These are phyloP conservation scores for Colletotrichum agaves DNA, from an alignment of 2,329 filamentous ascomycete genomes.

Conservation along the genomic window DNA sequence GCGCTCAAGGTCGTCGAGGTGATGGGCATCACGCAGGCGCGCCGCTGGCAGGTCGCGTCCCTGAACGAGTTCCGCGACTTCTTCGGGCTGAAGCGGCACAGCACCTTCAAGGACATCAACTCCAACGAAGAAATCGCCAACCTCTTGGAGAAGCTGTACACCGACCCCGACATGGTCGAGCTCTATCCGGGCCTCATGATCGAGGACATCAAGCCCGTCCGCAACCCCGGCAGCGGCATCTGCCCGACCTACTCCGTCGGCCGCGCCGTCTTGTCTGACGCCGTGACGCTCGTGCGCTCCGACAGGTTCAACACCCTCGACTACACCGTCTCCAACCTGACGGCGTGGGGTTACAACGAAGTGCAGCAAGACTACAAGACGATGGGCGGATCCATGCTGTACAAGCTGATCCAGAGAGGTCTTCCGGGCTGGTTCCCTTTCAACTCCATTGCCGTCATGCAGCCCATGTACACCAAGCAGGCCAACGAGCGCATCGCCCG, in stretches of 20 bases:
- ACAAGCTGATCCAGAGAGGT: slow-evolving; percentile 58
- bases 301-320: slow-evolving; percentile 69
- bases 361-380: slow-evolving; percentile 50
- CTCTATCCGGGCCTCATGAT: slow-evolving; percentile 75
- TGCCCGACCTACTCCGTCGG: slow-evolving; percentile 64
- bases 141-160: slow-evolving; percentile 68
- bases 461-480: slow-evolving; percentile 57
- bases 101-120: slow-evolving; percentile 69
- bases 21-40: slow-evolving; percentile 69
- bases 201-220: slow-evolving; percentile 65
- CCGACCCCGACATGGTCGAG: slow-evolving; percentile 73
- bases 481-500: slow-evolving; percentile 52
- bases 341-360: slow-evolving; percentile 57
- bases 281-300: slow-evolving; percentile 66
- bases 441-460: slow-evolving; percentile 57
- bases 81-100: slow-evolving; percentile 67
- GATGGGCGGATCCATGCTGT: slow-evolving; percentile 55
- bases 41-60: slow-evolving; percentile 69
- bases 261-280: slow-evolving; percentile 68
- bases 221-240: slow-evolving; percentile 62
- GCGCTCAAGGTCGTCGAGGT: slow-evolving; percentile 70
- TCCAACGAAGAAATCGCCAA: slow-evolving; percentile 65
- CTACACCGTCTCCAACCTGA: slow-evolving; percentile 54
- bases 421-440: slow-evolving; percentile 51
- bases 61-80: slow-evolving; percentile 74